Evolutionary conservation across 2,329 filamentous ascomycete species (phyloP).

Genomic region (Podosphaera xanthii): DNA sequence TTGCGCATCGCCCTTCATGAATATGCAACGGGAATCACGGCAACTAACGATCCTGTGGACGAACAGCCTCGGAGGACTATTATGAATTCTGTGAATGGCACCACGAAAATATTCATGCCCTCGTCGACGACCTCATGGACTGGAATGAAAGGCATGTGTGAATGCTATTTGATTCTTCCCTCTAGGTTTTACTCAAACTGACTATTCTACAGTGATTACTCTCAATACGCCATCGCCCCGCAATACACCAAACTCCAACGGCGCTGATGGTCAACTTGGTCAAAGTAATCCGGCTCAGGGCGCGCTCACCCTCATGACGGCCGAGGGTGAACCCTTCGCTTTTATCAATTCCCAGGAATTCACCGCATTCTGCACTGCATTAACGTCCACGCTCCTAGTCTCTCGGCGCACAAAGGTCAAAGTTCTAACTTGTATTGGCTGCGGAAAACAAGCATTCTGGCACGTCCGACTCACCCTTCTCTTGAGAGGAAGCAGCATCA

Average conservation of each 20-base stretch:
- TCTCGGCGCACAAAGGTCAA: constrained; percentile 43
- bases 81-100: constrained; percentile 25
- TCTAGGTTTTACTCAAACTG: constrained; percentile 1
- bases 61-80: constrained; percentile 32
- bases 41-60: constrained; percentile 18
- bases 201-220: constrained; percentile 32
- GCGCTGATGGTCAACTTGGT: constrained; percentile 18
- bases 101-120: constrained; percentile 53
- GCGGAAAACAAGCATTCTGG: constrained; percentile 84
- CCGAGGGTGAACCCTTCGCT: constrained; percentile 37
- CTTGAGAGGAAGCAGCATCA: constrained; percentile 45
- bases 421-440: constrained; percentile 65
- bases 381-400: constrained; percentile 46
- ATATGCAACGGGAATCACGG: constrained; percentile 32
- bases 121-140: constrained; percentile 39
- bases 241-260: constrained; percentile 6
- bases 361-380: constrained; percentile 60
- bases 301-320: constrained; percentile 44
- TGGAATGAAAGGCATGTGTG: constrained; percentile 38
- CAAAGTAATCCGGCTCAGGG: constrained; percentile 29
- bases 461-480: constrained; percentile 69
- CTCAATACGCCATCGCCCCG: constrained; percentile 18
- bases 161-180: neutral
- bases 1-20: constrained; percentile 32
- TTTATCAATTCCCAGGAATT: constrained; percentile 51